Evolutionary conservation across 352 stramenopile genomes (phyloP).

Genomic region (Pelagophyceae sp.): DNA sequence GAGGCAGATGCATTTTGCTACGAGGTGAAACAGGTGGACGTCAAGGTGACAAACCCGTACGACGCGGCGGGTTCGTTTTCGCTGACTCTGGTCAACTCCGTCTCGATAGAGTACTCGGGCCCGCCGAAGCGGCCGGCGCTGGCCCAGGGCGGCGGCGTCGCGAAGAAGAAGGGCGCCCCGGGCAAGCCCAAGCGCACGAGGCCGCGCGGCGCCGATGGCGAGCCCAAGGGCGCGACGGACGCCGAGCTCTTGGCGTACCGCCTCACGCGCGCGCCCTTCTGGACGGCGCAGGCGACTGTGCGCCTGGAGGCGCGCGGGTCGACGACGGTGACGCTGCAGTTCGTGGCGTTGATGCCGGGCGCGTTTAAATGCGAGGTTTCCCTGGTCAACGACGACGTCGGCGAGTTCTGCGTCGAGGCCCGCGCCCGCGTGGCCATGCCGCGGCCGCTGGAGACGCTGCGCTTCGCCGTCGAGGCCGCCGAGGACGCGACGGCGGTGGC

Average conservation of each 20-base stretch:
- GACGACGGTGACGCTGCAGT: constrained; percentile 65
- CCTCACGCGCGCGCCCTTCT: constrained; percentile 37
- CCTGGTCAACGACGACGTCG: constrained; percentile 76
- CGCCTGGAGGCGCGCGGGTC: constrained; percentile 34
- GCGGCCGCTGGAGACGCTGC: constrained; percentile 54
- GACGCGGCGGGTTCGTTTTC: constrained; percentile 55
- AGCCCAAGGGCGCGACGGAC: constrained; percentile 21
- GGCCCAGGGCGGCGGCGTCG: neutral
- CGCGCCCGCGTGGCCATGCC: constrained; percentile 65
- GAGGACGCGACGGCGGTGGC: constrained; percentile 30
- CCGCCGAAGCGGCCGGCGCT: neutral
- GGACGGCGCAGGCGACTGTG: constrained; percentile 28
- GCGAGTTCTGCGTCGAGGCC: constrained; percentile 85
- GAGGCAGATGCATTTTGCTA: constrained; percentile 64
- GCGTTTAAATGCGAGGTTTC: constrained; percentile 75
- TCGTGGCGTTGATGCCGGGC: constrained; percentile 71
- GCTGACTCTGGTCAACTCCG: constrained; percentile 54
- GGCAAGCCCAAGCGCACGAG: constrained; percentile 31
- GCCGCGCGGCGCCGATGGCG: neutral
- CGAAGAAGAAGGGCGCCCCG: neutral
- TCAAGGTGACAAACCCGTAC: constrained; percentile 76
- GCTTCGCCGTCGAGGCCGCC: constrained; percentile 60
- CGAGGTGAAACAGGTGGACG: constrained; percentile 60
- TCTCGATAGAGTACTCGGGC: neutral
- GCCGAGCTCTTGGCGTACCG: constrained; percentile 3